A percentile compares a stretch with the other conserved stretches of the same genome.
Evolutionary conservation across 495 filamentous ascomycete genomes (phyloP).

Genomic region (Penicillium paxilli): DNA sequence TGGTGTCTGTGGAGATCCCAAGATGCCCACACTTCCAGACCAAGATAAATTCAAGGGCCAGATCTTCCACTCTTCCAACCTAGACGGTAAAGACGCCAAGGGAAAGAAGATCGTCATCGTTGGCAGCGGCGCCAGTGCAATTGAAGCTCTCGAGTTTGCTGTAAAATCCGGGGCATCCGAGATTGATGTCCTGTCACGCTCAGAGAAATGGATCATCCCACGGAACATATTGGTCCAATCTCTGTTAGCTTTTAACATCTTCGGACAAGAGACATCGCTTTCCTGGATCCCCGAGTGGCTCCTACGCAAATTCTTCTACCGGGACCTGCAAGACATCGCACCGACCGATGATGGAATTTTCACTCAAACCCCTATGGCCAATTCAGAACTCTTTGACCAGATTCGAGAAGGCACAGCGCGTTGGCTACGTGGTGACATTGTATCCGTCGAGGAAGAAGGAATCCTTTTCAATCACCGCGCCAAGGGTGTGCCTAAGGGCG

Average conservation of each 20-base stretch:
- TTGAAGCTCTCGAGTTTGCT: constrained; percentile 83
- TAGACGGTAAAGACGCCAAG: constrained; percentile 68
- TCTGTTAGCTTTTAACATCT: constrained; percentile 73
- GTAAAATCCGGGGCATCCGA: constrained; percentile 62
- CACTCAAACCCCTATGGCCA: constrained; percentile 82
- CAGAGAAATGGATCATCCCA: constrained; percentile 89
- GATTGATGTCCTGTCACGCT: constrained; percentile 72
- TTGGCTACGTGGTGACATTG: constrained; percentile 80
- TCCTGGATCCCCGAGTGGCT: constrained; percentile 78
- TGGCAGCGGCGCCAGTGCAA: constrained; percentile 78
- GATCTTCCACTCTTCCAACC: constrained; percentile 71
- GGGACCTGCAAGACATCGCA: constrained; percentile 76
- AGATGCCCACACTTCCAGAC: constrained; percentile 65
- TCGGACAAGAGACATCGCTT: constrained; percentile 71
- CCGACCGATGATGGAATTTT: constrained; percentile 68
- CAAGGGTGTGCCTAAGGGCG: constrained; percentile 70
- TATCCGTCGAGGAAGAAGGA: constrained; percentile 61
- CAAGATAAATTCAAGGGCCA: constrained; percentile 66
- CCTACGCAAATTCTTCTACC: constrained; percentile 79
- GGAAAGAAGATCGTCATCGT: constrained; percentile 74
- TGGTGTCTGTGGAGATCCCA: constrained; percentile 77
- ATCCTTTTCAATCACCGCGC: constrained; percentile 69
- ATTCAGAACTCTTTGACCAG: constrained; percentile 74
- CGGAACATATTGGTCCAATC: constrained; percentile 73
- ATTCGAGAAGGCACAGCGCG: constrained; percentile 72